Evolutionary conservation across 169 alveolate genomes (phyloP).

Genomic region (Cryptosporidium sp.): DNA sequence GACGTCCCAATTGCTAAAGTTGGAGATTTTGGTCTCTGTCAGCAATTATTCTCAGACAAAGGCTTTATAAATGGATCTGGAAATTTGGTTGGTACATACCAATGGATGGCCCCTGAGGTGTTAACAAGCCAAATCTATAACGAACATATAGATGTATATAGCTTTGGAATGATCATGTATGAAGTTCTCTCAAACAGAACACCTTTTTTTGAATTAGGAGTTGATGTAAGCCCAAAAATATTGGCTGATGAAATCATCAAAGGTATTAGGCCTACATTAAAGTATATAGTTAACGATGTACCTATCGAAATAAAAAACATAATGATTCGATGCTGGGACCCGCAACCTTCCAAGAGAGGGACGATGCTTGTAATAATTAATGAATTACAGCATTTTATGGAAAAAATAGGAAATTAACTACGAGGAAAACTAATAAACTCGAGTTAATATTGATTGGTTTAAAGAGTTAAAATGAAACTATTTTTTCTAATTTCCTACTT

Average conservation of each 20-base stretch:
- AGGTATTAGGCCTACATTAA: constrained; percentile 62
- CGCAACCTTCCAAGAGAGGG: constrained; percentile 72
- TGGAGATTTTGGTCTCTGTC: constrained; percentile 70
- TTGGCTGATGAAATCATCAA: constrained; percentile 62
- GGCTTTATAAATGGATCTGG: constrained; percentile 6
- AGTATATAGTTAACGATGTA: constrained; percentile 37
- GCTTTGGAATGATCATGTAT: constrained; percentile 85
- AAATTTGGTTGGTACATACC: constrained; percentile 85
- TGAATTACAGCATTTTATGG: constrained; percentile 24
- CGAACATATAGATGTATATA: constrained; percentile 83
- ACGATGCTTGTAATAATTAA: constrained; percentile 52
- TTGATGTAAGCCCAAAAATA: constrained; percentile 77
- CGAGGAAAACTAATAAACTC: neutral
- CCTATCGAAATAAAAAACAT: constrained; percentile 64
- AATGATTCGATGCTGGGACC: constrained; percentile 78
- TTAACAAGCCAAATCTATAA: constrained; percentile 81
- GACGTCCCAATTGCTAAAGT: constrained; percentile 65
- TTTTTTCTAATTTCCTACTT: constrained; percentile 53
- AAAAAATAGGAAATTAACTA: neutral
- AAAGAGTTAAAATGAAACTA: constrained; percentile 9
- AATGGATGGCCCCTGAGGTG: constrained; percentile 90
- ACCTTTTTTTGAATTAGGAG: constrained; percentile 80
- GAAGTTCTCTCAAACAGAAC: constrained; percentile 82
- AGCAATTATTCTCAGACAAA: neutral
- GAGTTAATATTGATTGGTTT: neutral